Conservation (phyloP, 495 filamentous ascomycete genomes). For the Neurospora cerealis region DNA sequence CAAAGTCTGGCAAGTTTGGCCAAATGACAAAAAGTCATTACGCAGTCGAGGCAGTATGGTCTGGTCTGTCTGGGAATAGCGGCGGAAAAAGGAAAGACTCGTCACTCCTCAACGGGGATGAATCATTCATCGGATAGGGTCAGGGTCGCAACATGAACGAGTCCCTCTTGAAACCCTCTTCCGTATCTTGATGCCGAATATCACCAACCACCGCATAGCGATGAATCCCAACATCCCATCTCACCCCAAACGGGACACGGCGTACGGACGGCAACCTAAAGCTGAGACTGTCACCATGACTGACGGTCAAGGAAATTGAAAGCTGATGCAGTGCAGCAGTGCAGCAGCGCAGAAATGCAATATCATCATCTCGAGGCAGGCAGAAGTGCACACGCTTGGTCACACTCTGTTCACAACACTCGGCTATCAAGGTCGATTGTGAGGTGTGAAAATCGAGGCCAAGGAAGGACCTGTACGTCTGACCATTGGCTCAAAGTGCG, state of each 20-base stretch:
- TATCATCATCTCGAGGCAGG: not conserved
- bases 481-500: not conserved
- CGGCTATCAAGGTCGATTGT: not conserved
- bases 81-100: not conserved
- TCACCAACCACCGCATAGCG: not conserved
- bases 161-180: not conserved
- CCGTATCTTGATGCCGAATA: not conserved
- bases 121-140: not conserved
- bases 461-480: not conserved
- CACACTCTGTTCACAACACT: not conserved
- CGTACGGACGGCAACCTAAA: not conserved
- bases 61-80: not conserved
- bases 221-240: not conserved
- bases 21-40: not conserved
- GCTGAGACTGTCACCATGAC: not conserved
- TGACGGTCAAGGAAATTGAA: not conserved
- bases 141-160: not conserved
- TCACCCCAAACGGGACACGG: not conserved
- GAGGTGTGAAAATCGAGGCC: not conserved
- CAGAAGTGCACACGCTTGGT: not conserved
- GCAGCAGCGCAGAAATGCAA: not conserved
- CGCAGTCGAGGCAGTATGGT: not conserved
- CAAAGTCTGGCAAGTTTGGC: not conserved
- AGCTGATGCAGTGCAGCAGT: not conserved
- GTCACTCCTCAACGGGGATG: not conserved